These are phyloP conservation scores for Peterozyma xylosa DNA, from an alignment of 805 yeast genomes.

Conservation along the genomic window DNA sequence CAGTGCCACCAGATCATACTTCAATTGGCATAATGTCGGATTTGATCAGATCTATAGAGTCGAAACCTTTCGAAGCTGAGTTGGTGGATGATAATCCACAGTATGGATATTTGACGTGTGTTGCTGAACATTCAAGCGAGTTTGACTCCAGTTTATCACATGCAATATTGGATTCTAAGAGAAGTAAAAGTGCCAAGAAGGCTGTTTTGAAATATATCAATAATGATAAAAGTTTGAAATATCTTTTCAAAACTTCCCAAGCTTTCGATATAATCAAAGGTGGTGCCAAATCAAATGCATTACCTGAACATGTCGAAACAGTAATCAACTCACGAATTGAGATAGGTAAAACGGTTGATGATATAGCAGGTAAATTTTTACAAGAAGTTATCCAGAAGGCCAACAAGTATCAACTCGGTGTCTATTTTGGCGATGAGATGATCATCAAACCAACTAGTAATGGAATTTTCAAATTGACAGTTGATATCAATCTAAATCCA, in stretches of 20 bases:
- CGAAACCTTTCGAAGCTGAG: conserved; percentile 24
- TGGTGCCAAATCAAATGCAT: conserved; percentile 66
- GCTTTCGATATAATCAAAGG: conserved; percentile 63
- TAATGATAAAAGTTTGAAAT: conserved; percentile 19
- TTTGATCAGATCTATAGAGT: conserved; percentile 31
- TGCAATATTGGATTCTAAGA: conserved; percentile 28
- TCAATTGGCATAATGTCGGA: conserved; percentile 38
- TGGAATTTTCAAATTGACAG: conserved; percentile 35
- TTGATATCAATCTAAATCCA: conserved; percentile 21
- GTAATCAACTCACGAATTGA: conserved; percentile 56
- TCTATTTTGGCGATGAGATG: conserved; percentile 21
- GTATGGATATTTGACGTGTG: conserved; percentile 52
- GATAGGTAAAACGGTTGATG: conserved; percentile 41
- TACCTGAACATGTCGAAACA: conserved; percentile 54
- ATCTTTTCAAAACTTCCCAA: conserved; percentile 51
- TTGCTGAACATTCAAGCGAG: conserved; percentile 39
- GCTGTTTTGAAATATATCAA: conserved; percentile 23
- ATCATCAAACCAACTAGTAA: conserved; percentile 18
- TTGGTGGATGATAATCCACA: conserved; percentile 44
- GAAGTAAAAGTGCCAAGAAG: conserved; percentile 25
- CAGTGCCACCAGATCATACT: conserved; percentile 41
- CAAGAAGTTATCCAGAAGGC: conserved; percentile 35
- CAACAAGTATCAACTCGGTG: conserved; percentile 37
- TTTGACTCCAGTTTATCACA: conserved; percentile 18
- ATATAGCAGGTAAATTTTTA: conserved; percentile 30